Conservation (phyloP, 73 alveolate genomes). For the Urostyla sp. region DNA sequence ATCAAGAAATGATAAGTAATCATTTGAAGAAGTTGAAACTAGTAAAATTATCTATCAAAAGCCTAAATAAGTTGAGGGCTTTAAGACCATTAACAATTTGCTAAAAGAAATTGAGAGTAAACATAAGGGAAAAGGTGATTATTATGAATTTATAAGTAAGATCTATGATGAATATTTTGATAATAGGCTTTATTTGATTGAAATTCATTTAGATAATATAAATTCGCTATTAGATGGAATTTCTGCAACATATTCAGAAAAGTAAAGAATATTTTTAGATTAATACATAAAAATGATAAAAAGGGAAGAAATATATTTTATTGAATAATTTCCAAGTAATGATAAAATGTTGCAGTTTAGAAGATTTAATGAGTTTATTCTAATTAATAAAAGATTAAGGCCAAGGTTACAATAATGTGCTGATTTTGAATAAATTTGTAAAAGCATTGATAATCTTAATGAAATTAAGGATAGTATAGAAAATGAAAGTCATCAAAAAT, state of each 20-base stretch:
- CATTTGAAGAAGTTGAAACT: conserved; percentile 21
- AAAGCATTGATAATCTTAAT: conserved; percentile 10
- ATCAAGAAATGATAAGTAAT: neutral
- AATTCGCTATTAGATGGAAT: neutral
- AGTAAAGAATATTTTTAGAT: conserved; percentile 26
- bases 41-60: conserved; percentile 4
- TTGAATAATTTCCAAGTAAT: neutral
- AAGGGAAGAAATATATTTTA: conserved; percentile 3
- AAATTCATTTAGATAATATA: conserved; percentile 21
- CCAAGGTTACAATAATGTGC: neutral
- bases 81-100: neutral
- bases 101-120: neutral
- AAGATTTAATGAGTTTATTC: conserved; percentile 32
- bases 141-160: conserved; percentile 11
- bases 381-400: conserved; percentile 27
- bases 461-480: neutral
- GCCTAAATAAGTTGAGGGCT: neutral
- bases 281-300: neutral
- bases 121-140: neutral
- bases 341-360: conserved; percentile 12
- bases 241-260: neutral
- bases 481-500: neutral
- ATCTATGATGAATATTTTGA: conserved; percentile 48
- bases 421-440: conserved; percentile 12
- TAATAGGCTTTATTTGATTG: conserved; percentile 40